Base-by-base conservation (phyloP, 495 filamentous ascomycete species). In the Bryoglossum gracile region DNA sequence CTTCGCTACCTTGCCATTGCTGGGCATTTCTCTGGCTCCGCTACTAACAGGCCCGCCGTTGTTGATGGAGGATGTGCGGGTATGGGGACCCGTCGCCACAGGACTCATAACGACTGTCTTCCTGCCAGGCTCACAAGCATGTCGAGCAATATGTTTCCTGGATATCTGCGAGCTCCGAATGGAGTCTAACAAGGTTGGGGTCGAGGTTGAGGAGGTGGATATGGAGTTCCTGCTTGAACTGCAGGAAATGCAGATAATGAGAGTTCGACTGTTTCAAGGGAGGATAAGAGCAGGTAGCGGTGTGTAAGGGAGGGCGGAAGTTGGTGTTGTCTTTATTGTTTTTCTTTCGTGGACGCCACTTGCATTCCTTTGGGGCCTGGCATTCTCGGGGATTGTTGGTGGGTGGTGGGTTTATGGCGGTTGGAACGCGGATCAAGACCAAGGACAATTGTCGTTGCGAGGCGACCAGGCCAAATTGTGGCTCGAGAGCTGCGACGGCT, bases 71-170 rank as follows among this genome's bases (percentile, higher is more conserved):
- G 45, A 17, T 8, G 48, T 21, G 21, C 53, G 46, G 28, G 48
- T 46, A 38, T 58, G 46, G 18, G 56, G 52, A 9, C 24, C 50
- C 2, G 41, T 8, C 16, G 48, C 46, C 14, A 36, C 43, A 30
- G 59, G 56, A 49, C 59, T 62, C 59, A 62, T 62, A 14, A 33
- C 32, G 51, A 23, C 10, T 28, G 24, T n/a, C 18, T 16, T 40
- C 8, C 10, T 23, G n/a, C 4, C 28, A 14, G 48, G 9, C 16
- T 14, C 32, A 32, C 21, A 21, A 49, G 54, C 54, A 56, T 56
- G 10, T 47, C 44, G 44, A 26, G 18, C 22, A 2, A 6, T 21
- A 21, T 21, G 37, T 11, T 40, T n/a, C n/a, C n/a, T n/a, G n/a
- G n/a, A n/a, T n/a, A n/a, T n/a, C n/a, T n/a, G n/a, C n/a, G n/a